Conservation (phyloP, 148 eudicot species). For the Camellia lanceoleosa region DNA sequence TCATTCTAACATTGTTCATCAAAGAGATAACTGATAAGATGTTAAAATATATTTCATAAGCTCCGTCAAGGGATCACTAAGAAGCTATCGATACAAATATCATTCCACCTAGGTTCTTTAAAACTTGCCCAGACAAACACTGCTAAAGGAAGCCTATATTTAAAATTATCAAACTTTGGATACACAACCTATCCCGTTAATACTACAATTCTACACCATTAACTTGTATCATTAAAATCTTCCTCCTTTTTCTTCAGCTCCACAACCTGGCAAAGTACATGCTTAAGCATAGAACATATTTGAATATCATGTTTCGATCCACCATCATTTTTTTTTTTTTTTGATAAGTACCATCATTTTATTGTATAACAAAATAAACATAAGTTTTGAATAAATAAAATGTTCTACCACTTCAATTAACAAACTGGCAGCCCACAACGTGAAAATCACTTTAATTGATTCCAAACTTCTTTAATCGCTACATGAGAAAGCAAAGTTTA, state of each 20-base stretch:
- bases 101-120: neutral
- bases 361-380: conserved; percentile 3
- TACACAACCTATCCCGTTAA: neutral
- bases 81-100: neutral
- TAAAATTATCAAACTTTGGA: neutral
- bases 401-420: neutral
- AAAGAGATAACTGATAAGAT: neutral
- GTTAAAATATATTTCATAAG: neutral
- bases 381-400: neutral
- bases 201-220: neutral
- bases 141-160: neutral
- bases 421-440: neutral
- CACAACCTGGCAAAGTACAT: neutral
- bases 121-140: neutral
- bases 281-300: neutral
- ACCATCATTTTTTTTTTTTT: neutral
- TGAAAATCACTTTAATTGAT: neutral
- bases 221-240: neutral
- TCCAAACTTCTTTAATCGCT: neutral
- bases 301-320: neutral
- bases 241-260: neutral
- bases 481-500: too few relatives aligned
- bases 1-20: neutral
- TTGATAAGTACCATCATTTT: neutral
- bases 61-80: neutral